Conservation (phyloP, 1,139 yeast species). For the Geotrichum citri-aurantii region DNA sequence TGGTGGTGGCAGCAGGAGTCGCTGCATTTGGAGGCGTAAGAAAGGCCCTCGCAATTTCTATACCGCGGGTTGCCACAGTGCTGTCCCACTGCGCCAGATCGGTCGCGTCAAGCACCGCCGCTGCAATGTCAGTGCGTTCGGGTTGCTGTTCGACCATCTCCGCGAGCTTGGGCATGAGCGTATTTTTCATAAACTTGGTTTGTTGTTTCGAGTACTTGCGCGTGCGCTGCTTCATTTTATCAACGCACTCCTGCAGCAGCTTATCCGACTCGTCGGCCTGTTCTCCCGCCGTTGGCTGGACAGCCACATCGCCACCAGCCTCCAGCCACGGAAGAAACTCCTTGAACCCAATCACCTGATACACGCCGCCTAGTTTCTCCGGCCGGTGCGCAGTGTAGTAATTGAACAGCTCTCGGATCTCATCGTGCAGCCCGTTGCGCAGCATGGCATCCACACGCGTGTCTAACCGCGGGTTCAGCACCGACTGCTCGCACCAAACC, state of each 20-base stretch:
- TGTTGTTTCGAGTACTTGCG: constrained; percentile 84
- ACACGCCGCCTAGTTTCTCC: constrained; percentile 61
- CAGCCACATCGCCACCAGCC: constrained; percentile 25
- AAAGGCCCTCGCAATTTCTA: constrained; percentile 45
- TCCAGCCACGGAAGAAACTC: constrained; percentile 81
- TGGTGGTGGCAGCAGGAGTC: not conserved
- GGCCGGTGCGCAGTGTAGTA: constrained; percentile 19
- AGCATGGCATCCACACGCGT: constrained; percentile 80
- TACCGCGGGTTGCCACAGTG: constrained; percentile 53
- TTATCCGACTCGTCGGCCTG: constrained; percentile 1
- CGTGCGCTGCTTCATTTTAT: constrained; percentile 76
- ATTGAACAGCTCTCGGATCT: constrained; percentile 51
- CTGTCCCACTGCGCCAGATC: constrained; percentile 56
- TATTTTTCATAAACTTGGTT: constrained; percentile 84
- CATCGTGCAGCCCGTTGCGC: constrained; percentile 50
- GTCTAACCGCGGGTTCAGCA: constrained; percentile 62
- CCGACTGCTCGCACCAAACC: constrained; percentile 68
- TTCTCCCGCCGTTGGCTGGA: constrained; percentile 14
- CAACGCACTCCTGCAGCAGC: constrained; percentile 47
- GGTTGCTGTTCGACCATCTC: constrained; percentile 33
- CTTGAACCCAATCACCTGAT: constrained; percentile 95
- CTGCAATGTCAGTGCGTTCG: constrained; percentile 51
- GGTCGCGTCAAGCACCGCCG: constrained; percentile 72
- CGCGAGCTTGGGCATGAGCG: constrained; percentile 52
- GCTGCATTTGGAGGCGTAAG: constrained; percentile 22